Evolutionary conservation across 305 asterid genomes (phyloP).

Genomic region (Rubia occidens): DNA sequence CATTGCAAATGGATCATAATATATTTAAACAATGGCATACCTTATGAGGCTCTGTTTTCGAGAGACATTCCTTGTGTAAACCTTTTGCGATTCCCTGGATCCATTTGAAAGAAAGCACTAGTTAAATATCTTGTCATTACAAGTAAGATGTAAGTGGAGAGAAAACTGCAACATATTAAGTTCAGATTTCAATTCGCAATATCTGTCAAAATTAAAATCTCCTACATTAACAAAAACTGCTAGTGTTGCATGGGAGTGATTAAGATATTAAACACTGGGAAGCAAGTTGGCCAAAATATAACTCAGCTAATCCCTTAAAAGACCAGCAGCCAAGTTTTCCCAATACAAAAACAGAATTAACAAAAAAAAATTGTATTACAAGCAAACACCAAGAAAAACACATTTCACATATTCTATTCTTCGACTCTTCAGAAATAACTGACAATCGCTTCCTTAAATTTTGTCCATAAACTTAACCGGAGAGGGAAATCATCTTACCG

Average conservation of each 20-base stretch:
- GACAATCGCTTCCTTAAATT: background rate
- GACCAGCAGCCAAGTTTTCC: background rate
- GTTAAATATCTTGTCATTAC: background rate
- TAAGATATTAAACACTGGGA: background rate
- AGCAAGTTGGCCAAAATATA: background rate
- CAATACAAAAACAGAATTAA: background rate
- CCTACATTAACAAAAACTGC: background rate
- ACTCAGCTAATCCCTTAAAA: background rate
- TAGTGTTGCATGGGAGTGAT: background rate
- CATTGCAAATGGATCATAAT: background rate
- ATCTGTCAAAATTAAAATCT: background rate
- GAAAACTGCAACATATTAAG: background rate
- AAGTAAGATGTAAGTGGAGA: background rate
- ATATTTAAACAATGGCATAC: constrained; percentile 24
- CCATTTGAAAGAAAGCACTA: constrained; percentile 15
- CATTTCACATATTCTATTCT: background rate
- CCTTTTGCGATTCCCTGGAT: constrained; percentile 65
- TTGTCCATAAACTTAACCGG: background rate
- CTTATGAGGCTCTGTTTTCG: constrained; percentile 62
- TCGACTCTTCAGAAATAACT: background rate
- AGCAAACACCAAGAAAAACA: background rate
- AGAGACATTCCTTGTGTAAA: constrained; percentile 61
- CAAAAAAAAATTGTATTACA: background rate
- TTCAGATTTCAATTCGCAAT: background rate
- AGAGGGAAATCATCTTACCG: no score